Evolutionary conservation across 495 filamentous ascomycete species (phyloP).

Genomic region (Tuber microsphaerosporum): DNA sequence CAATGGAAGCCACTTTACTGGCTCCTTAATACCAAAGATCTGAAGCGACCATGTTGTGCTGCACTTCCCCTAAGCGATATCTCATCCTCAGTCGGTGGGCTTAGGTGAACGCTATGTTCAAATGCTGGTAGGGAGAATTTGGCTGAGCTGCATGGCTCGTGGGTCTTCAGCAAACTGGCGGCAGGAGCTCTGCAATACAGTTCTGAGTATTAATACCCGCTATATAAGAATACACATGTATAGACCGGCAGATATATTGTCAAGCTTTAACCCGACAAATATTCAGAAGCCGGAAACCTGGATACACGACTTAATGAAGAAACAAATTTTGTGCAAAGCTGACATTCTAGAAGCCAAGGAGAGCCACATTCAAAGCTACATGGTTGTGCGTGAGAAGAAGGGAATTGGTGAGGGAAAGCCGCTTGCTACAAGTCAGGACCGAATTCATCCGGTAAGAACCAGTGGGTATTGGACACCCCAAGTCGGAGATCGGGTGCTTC

Average conservation of each 20-base stretch:
- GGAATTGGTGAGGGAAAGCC: too few species aligned
- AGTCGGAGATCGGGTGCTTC: not conserved
- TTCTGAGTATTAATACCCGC: not conserved
- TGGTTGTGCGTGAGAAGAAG: not conserved
- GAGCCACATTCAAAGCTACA: not conserved
- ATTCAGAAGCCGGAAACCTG: not conserved
- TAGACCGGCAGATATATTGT: not conserved
- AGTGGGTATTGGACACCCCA: not conserved
- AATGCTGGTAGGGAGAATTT: not conserved
- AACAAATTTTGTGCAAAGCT: not conserved
- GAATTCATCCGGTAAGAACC: too few species aligned
- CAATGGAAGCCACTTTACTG: too few species aligned
- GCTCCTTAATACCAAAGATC: too few species aligned
- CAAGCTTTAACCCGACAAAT: not conserved
- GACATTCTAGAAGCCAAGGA: not conserved
- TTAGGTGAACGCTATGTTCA: too few species aligned
- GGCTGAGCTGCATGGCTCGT: not conserved
- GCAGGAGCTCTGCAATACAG: not conserved
- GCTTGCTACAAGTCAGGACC: too few species aligned
- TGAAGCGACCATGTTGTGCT: too few species aligned
- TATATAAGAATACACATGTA: not conserved
- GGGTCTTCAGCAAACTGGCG: not conserved
- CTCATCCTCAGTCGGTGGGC: too few species aligned
- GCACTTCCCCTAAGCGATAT: too few species aligned
- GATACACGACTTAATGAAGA: too few species aligned